A percentile compares a stretch with the other conserved stretches of the same genome.
These are phyloP conservation scores for Pholiota microspora DNA, from an alignment of 768 basidiomycete species.

Conservation along the genomic window DNA sequence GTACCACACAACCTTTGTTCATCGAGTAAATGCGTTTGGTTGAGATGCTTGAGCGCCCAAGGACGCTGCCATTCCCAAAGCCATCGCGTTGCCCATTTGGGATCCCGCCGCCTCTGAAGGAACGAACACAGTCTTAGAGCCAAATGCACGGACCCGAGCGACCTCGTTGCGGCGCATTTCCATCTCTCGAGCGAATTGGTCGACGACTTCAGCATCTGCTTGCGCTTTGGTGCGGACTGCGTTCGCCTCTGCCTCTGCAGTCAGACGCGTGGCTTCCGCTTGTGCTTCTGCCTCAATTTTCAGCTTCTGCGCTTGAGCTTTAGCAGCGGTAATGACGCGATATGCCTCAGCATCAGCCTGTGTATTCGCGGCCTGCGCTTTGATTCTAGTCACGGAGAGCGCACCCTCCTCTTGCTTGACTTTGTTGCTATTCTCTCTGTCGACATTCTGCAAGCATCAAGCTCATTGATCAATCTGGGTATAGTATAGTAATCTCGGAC, in stretches of 20 bases:
- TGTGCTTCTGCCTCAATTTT: slow-evolving; percentile 78
- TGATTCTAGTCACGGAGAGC: slow-evolving; percentile 74
- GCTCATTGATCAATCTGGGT: background rate
- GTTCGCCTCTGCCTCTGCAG: slow-evolving; percentile 72
- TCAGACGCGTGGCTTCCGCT: slow-evolving; percentile 74
- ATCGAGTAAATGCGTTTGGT: background rate
- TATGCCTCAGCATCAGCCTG: slow-evolving; percentile 79
- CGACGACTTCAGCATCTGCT: slow-evolving; percentile 60
- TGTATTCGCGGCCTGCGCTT: slow-evolving; percentile 61
- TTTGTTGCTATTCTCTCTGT: slow-evolving; percentile 84
- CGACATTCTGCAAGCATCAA: slow-evolving; percentile 59
- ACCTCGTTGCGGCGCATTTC: slow-evolving; percentile 67
- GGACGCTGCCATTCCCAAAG: slow-evolving; percentile 67
- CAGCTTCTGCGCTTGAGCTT: slow-evolving; percentile 65
- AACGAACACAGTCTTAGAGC: slow-evolving; percentile 66
- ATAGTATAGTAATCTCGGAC: slow-evolving; percentile 20
- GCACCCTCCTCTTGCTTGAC: slow-evolving; percentile 84
- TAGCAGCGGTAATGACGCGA: slow-evolving; percentile 67
- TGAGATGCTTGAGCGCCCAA: slow-evolving; percentile 37
- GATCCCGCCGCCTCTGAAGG: slow-evolving; percentile 59
- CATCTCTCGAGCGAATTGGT: slow-evolving; percentile 78
- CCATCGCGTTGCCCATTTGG: slow-evolving; percentile 61
- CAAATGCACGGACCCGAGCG: slow-evolving; percentile 59
- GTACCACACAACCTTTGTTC: too few relatives aligned
- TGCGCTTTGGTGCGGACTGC: slow-evolving; percentile 62